Evolutionary conservation across 2,329 filamentous ascomycete genomes (phyloP), one percentile per base, ranked within the genome.

Genomic region (Coleophoma cylindrospora): DNA sequence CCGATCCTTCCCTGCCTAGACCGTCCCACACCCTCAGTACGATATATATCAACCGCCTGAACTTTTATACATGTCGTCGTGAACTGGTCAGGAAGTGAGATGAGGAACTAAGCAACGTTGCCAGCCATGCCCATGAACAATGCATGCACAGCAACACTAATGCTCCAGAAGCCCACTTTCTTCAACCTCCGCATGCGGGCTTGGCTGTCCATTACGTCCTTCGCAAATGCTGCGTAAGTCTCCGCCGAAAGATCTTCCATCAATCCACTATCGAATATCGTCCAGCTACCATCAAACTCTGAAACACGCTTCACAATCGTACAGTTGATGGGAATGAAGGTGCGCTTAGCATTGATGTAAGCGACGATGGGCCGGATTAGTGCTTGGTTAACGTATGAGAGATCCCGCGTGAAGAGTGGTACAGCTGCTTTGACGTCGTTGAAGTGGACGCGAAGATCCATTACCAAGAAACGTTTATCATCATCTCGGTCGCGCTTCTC

Each of bases 211-310:
- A 91, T 85, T 33, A 99, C 90, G 66, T 96, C 90, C 55, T 84
- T 83, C 36, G 91, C 91, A 69, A 99, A 97, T 0, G 94, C 94
- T 61, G 92, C 84, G 66, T 99, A 99, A 47, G 91, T 91, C 78
- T 96, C 94, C 56, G 87, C 89, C 7, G 88, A 92, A 54, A 95
- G 74, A 69, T 99, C 94, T 62, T 95, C 89, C 86, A 97, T 90
- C 48, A 99, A 73, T 1, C 91, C 91, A 61, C 88, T 94, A 68
- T 99, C 94, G 65, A 88, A 97, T 27, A 95, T 79, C 3, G 91
- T 92, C 94, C 94, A 97, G 59, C 87, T 89, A 34, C 94, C 94
- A 66, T 97, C 89, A 63, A 99, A 99, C 66, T 99, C 94, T 52
- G 80, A 80, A 15, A 84, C 80, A 7, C 84, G 83, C 73, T 99